Base-by-base conservation (phyloP, 2,329 filamentous ascomycete species). In the Pseudogymnoascus sp. region DNA sequence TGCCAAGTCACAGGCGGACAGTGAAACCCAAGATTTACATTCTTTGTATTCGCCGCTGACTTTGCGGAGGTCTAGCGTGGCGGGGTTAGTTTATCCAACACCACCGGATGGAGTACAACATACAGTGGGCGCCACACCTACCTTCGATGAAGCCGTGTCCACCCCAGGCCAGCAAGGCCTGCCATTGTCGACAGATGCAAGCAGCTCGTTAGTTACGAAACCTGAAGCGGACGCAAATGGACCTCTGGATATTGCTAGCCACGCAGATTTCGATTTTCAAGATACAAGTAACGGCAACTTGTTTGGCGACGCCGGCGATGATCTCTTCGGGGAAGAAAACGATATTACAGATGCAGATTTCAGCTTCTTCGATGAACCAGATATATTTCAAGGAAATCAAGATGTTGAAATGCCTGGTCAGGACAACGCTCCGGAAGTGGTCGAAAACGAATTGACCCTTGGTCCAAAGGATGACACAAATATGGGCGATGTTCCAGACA, bases 281-380 rank as follows among this genome's bases (percentile, higher is more conserved):
- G 71, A 71, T 52, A 70, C 67, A 33, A 81, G 81, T 23, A 77
- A 80, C 7, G 83, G 84, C 31, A 80, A 88, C 68, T 76, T 91
- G 4, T 90, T 90, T 69, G 87, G 82, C 18, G 88, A 90, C 62
- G 79, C 89, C 67, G 86, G 86, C 11, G 83, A 82, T 7, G 87
- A 90, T 67, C 83, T 88, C 67, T 91, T 90, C 74, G 86, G 82
- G n/a, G 83, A 86, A n/a, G 82, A 85, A 65, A 84, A 76, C 35
- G 77, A 86, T 67, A 81, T 93, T n/a, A 92, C 88, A 1, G 90
- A 95, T 68, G 89, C 86, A 5, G 90, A 95, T 70, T 93, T 93
- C 72, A 90, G 84, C 71, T 93, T 93, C 73, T 93, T 93, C 68
- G 89, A 93, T 69, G 86, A 88, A 65, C 79, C 79, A 63, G 77